Evolutionary conservation across 768 basidiomycete species (phyloP), one percentile per base, ranked within the genome.

Genomic region (Suillus americanus): DNA sequence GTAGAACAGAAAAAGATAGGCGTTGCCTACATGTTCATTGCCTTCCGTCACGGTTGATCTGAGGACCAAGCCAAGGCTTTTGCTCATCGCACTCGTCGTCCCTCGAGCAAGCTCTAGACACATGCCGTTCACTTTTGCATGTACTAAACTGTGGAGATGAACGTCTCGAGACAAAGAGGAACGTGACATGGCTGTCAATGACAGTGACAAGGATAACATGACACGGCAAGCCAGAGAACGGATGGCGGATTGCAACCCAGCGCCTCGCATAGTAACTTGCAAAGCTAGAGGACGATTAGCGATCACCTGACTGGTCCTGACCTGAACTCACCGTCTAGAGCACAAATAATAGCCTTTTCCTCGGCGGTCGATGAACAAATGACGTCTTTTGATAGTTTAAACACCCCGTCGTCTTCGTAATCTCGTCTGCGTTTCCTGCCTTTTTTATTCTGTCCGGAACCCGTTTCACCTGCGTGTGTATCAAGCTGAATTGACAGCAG

Each of bases 351-450:
- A 28, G 80, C 77, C 33, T 85, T 76, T 25, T 83, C 85, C 18
- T 90, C 88, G 35, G 81, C 80, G 3, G 63, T 60, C 0, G 82
- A 83, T 1, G 81, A 74, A 69, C 84, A 90, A 23, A 87, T 68
- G 9, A 83, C 78, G 53, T 81, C 73, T 53, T 79, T 78, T 2
- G 81, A 73, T 9, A 77, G 69, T 61, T 82, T 85, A 74, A 95
- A 87, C 6, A 89, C 77, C 69, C 90, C 91, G 62, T 91, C 91
- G 12, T 86, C 90, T 74, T 94, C 90, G 67, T 87, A 93, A 14
- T 82, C 87, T 25, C 87, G 83, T 23, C 83, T 81, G 54, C 89
- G 81, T 73, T 91, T 94, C 73, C 87, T 93, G 62, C 85, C 83
- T 69, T 86, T 87, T 71, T 80, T 86, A 16, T 70, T 78, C 69